A percentile compares a stretch with the other conserved stretches of the same genome.
These are phyloP conservation scores for Xylaria digitata DNA, from an alignment of 2,329 filamentous ascomycete genomes.

Conservation along the genomic window DNA sequence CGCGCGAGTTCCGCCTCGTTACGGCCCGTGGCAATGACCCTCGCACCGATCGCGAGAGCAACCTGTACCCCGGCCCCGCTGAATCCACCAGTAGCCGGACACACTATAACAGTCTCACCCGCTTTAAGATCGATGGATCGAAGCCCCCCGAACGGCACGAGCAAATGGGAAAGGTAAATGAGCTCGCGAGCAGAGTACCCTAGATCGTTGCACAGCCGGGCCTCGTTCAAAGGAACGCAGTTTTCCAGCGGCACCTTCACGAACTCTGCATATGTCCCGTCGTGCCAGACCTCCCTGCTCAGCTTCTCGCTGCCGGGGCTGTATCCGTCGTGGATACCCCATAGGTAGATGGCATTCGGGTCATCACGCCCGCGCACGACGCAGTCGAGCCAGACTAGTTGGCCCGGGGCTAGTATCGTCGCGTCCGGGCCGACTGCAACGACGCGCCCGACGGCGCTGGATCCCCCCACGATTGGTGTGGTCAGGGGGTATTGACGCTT, in stretches of 20 bases:
- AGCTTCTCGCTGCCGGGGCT: conserved; percentile 45
- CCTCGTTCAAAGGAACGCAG: conserved; percentile 50
- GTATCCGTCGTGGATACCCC: conserved; percentile 48
- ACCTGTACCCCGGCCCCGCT: conserved; percentile 58
- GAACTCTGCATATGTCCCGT: conserved; percentile 52
- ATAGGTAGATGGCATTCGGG: conserved; percentile 44
- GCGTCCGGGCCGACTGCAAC: conserved; percentile 50
- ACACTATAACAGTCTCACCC: conserved; percentile 60
- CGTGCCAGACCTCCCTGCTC: conserved; percentile 49
- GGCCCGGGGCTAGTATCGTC: conserved; percentile 46
- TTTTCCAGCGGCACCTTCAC: conserved; percentile 53
- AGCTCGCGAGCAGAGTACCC: conserved; percentile 57
- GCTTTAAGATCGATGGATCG: conserved; percentile 55
- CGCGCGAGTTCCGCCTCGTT: conserved; percentile 52
- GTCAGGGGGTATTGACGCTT: conserved; percentile 47
- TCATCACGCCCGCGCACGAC: conserved; percentile 53
- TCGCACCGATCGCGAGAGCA: conserved; percentile 61
- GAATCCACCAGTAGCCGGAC: conserved; percentile 60
- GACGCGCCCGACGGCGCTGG: conserved; percentile 51
- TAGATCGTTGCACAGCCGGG: conserved; percentile 41
- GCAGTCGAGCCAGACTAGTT: conserved; percentile 52
- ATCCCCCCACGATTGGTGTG: conserved; percentile 47
- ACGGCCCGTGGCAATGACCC: conserved; percentile 62
- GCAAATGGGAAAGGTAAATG: conserved; percentile 49
- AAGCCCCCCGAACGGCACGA: conserved; percentile 61